A percentile compares a stretch with the other conserved stretches of the same genome.
phyloP scores from a whole-genome alignment of 495 filamentous ascomycete genomes.

The Aspergillus sparsus region DNA sequence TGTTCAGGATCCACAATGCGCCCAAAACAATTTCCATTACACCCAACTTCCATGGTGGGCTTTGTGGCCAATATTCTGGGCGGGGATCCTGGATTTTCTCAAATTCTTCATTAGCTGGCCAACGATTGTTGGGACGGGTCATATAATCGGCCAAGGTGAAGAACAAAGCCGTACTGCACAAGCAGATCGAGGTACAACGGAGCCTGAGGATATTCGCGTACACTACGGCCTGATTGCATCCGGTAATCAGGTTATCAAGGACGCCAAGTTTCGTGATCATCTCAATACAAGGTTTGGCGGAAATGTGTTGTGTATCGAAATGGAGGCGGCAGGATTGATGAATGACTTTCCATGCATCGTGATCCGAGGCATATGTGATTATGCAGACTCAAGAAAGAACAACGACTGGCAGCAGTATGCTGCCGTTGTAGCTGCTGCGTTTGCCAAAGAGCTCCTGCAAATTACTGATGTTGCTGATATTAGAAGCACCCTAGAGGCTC shows the following conservation, averaged over 20 bases:
- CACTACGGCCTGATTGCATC: constrained; percentile 14
- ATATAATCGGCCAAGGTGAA: no score
- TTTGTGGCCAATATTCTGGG: no score
- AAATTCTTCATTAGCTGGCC: no score
- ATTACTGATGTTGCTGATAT: no score
- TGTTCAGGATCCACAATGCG: constrained; percentile 20
- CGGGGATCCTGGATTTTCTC: no score
- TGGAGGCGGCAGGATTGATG: constrained; percentile 10
- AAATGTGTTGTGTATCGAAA: constrained; percentile 10
- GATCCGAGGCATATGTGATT: constrained; percentile 4
- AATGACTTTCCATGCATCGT: neutral
- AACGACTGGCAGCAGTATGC: constrained; percentile 19
- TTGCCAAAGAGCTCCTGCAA: constrained; percentile 10
- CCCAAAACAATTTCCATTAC: neutral
- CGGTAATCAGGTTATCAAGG: constrained; percentile 9
- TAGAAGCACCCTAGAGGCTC: no score
- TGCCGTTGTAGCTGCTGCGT: constrained; percentile 3
- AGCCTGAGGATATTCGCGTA: no score
- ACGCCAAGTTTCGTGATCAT: neutral
- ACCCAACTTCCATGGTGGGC: no score
- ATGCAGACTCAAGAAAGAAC: constrained; percentile 17
- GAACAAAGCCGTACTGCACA: no score
- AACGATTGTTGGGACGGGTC: no score
- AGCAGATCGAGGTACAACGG: no score
- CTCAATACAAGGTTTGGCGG: neutral